Evolutionary conservation across 2,329 filamentous ascomycete genomes (phyloP).

Genomic region (Coniochaeta ligniaria): DNA sequence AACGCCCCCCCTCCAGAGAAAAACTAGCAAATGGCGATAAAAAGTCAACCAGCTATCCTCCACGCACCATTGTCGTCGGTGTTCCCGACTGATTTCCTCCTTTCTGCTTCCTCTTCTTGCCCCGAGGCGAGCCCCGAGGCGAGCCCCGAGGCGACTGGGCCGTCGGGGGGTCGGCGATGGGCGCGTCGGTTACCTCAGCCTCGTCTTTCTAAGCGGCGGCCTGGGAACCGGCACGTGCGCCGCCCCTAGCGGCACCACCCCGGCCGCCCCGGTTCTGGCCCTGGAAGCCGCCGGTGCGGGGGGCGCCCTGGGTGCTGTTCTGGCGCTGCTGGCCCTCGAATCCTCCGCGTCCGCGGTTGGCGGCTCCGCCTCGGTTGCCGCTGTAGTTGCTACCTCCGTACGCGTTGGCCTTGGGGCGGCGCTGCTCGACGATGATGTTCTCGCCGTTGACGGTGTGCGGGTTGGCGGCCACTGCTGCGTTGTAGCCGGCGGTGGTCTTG

Average conservation of each 20-base stretch:
- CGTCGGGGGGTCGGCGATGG: not conserved
- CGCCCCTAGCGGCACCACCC: slow-evolving; percentile 55
- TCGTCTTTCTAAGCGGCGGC: not conserved
- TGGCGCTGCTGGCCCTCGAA: slow-evolving; percentile 52
- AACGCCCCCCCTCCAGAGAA: not conserved
- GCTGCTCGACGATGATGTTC: slow-evolving; percentile 80
- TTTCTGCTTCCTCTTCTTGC: not conserved
- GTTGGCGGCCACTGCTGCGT: slow-evolving; percentile 75
- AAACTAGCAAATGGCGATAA: not conserved
- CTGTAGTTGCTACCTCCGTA: slow-evolving; percentile 64
- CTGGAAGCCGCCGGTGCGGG: slow-evolving; percentile 47
- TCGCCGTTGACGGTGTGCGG: slow-evolving; percentile 80
- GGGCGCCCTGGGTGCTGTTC: slow-evolving; percentile 51
- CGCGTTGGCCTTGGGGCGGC: slow-evolving; percentile 66
- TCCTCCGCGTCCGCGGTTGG: slow-evolving; percentile 60
- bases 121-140: not conserved
- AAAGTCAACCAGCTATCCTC: not conserved
- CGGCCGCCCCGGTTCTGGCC: slow-evolving; percentile 51
- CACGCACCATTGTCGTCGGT: not conserved
- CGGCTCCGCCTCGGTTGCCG: slow-evolving; percentile 51
- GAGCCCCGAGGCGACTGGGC: not conserved
- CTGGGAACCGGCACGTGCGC: slow-evolving; percentile 40
- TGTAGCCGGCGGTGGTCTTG: slow-evolving; percentile 70
- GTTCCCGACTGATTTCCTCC: not conserved
- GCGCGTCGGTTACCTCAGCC: not conserved